Conservation (phyloP, 176 grass and related monocot genomes). For the Triticum dicoccoides region DNA sequence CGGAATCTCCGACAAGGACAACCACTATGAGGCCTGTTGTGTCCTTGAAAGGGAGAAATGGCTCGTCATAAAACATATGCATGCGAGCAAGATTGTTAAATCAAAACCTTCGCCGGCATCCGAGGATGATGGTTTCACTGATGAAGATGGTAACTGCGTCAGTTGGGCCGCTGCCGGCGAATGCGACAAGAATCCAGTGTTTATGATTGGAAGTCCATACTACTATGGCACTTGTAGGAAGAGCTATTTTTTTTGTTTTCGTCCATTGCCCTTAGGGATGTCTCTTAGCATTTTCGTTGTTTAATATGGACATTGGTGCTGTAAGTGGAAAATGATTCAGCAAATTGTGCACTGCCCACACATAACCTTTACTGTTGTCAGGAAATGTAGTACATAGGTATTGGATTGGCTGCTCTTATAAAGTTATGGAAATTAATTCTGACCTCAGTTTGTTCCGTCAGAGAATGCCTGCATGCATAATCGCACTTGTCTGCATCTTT, state of each 20-base stretch:
- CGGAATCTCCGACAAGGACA: slow-evolving; percentile 46
- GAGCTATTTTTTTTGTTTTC: slow-evolving; percentile 37
- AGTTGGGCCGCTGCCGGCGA: slow-evolving; percentile 61
- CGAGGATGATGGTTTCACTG: slow-evolving; percentile 56
- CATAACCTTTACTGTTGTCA: too few species aligned
- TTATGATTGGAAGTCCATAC: slow-evolving; percentile 74
- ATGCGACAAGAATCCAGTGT: slow-evolving; percentile 71
- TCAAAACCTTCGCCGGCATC: slow-evolving; percentile 10
- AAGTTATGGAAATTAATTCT: neutral
- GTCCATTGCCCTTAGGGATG: neutral
- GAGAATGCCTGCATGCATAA: neutral
- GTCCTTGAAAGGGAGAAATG: slow-evolving; percentile 72
- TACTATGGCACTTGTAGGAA: slow-evolving; percentile 83
- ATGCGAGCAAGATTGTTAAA: slow-evolving; percentile 29
- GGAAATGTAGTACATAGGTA: neutral
- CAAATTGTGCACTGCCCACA: neutral
- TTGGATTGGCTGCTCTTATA: neutral
- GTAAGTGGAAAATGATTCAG: slow-evolving; percentile 4
- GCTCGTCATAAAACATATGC: slow-evolving; percentile 57
- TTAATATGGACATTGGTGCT: slow-evolving; percentile 19
- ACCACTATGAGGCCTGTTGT: slow-evolving; percentile 39
- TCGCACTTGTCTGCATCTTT: neutral
- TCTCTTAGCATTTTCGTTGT: neutral
- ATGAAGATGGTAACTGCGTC: slow-evolving; percentile 68
- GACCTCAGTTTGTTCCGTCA: neutral